Base-by-base conservation (phyloP, 164 flowering plant genomes). In the Stephania yunnanensis region DNA sequence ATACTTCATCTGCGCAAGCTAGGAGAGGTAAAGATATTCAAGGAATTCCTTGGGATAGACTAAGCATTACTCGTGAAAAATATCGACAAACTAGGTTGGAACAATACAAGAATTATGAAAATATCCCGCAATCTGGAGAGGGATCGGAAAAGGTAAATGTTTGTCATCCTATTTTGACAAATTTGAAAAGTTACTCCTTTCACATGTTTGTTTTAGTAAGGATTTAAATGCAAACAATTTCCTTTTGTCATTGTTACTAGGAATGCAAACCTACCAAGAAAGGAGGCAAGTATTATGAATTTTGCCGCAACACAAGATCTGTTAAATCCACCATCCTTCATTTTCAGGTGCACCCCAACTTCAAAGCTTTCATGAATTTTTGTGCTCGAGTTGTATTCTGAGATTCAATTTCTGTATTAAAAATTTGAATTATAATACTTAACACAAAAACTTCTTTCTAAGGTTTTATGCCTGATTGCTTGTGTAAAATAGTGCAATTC, bases 71-170 rank as follows among this genome's bases (percentile, higher is more conserved):
- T 11, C 65, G 74, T 22, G 74, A 72, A 20, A 72, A 72, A 15
- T 72, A 72, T 55, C 53, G 74, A 72, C 74, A 72, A 20, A 72
- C 74, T 30, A 72, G 74, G 10, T 46, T 72, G 30, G 67, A 72
- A 31, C 74, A 72, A 63, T 55, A 72, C 22, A 72, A 72, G 19
- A 72, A 72, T 46, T 72, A 72, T 53, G 74, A 72, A 55, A 72
- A 72, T 55, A 55, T 55, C 22, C 66, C 74, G 11, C 74, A 72
- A 72, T 72, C 74, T 72, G 74, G 74, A 72, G 74, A 72, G 8
- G 74, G 66, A 10, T 72, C 66, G 58, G 66, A 72, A 1, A 55
- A 72, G 74, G 74, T 72, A 7, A 50, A 50, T 50, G 55, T 50
- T 48, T 48, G 13, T 50, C 12, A 10, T 50, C 13, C 55, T 8